These are phyloP conservation scores for Gonapodya sp. DNA, from an alignment of 192 early-diverging fungal genomes.

Conservation along the genomic window DNA sequence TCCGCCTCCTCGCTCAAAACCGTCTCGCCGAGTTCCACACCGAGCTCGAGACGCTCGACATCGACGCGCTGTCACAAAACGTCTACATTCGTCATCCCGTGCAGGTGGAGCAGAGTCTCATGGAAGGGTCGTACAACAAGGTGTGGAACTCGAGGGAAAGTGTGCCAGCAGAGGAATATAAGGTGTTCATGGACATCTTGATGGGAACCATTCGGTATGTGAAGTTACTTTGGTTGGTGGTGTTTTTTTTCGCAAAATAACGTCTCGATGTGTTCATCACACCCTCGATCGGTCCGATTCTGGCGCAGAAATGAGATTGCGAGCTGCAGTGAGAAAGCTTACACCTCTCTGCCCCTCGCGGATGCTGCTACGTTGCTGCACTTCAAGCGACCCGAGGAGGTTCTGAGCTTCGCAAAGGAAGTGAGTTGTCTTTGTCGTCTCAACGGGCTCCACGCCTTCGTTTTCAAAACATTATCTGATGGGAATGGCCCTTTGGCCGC, in stretches of 20 bases:
- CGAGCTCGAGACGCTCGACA: conserved; percentile 83
- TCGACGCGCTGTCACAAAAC: conserved; percentile 67
- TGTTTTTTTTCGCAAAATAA: too few relatives aligned
- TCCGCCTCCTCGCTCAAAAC: conserved; percentile 88
- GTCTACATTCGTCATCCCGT: conserved; percentile 84
- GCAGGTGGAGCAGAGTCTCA: conserved; percentile 89
- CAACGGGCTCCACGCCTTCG: conserved; percentile 5
- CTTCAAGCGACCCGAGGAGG: conserved; percentile 71
- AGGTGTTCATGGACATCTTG: conserved; percentile 90
- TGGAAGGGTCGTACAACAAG: conserved; percentile 96
- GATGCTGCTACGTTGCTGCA: conserved; percentile 91
- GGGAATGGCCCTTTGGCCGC: background rate
- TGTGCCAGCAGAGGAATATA: conserved; percentile 84
- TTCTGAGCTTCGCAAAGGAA: conserved; percentile 77
- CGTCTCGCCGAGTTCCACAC: conserved; percentile 97
- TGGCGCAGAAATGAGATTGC: conserved; percentile 79
- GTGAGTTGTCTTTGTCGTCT: conserved; percentile 25
- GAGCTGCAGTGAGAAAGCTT: conserved; percentile 91
- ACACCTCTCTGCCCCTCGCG: conserved; percentile 65
- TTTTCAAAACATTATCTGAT: background rate
- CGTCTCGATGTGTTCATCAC: too few relatives aligned
- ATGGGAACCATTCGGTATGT: conserved; percentile 84
- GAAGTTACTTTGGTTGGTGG: too few relatives aligned
- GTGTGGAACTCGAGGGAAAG: conserved; percentile 86
- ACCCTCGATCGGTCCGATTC: background rate